Base-by-base conservation (phyloP, 23 red algal genomes). In the Rhodosorus marinus region DNA sequence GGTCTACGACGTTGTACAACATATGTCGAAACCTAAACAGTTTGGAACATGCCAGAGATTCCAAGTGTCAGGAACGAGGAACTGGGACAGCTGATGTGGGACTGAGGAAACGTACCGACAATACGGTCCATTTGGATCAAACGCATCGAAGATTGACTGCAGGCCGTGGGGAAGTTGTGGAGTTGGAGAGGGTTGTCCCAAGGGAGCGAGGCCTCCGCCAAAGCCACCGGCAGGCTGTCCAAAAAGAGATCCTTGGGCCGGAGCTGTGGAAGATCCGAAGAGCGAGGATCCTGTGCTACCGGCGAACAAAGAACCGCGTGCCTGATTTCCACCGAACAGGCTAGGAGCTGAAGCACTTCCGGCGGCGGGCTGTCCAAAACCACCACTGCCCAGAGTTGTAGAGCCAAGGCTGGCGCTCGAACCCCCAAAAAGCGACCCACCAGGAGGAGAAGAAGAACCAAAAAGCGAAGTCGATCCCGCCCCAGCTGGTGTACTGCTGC, bases 1-100 rank as follows among this genome's bases (percentile, higher is more conserved):
- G 11, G 11, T 43, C 38, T 17, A 43, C 38, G 17, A 43, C 38
- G 17, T 43, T 43, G 38, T 43, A 43, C 38, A 43, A 17, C 38
- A 43, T 43, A 17, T 43, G 38, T 43, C 38, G 38, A 43, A 43
- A 43, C 17, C 38, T 43, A 17, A 43, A 43, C n/a, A n/a, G n/a
- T n/a, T n/a, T n/a, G n/a, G n/a, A n/a, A n/a, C n/a, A n/a, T n/a
- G n/a, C n/a, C n/a, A n/a, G n/a, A n/a, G n/a, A n/a, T n/a, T n/a
- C n/a, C n/a, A n/a, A n/a, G n/a, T n/a, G n/a, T n/a, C n/a, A n/a
- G n/a, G n/a, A n/a, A n/a, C n/a, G n/a, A n/a, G n/a, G n/a, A n/a
- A n/a, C n/a, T n/a, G n/a, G n/a, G n/a, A n/a, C n/a, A n/a, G n/a
- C n/a, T n/a, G n/a, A n/a, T n/a, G n/a, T n/a, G n/a, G n/a, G n/a